These are phyloP conservation scores for Rhytidhysteron rufulum DNA, from an alignment of 2,329 filamentous ascomycete species.

Conservation along the genomic window DNA sequence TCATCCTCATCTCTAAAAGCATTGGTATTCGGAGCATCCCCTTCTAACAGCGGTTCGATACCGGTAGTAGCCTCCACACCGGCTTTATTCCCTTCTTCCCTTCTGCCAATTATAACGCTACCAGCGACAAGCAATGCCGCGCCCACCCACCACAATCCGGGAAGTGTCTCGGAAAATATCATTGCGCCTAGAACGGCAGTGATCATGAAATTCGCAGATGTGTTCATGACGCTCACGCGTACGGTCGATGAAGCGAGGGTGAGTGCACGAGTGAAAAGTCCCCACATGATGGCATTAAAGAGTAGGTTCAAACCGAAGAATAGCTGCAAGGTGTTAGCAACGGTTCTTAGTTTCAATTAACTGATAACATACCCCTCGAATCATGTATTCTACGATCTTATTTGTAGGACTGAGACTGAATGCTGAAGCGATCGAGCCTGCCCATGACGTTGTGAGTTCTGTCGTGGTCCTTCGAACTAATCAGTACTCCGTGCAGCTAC, in stretches of 20 bases:
- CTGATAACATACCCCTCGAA: conserved; percentile 47
- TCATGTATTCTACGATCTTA: conserved; percentile 46
- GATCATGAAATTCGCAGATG: conserved; percentile 75
- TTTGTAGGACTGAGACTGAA: conserved; percentile 46
- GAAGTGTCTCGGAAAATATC: conserved; percentile 69
- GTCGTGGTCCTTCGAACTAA: conserved; percentile 53
- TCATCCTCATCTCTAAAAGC: conserved; percentile 44
- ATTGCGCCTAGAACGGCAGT: conserved; percentile 67
- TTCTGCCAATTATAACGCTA: conserved; percentile 72
- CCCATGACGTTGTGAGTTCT: conserved; percentile 53
- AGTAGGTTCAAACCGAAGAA: conserved; percentile 73
- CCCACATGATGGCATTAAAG: conserved; percentile 82
- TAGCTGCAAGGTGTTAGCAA: conserved; percentile 41
- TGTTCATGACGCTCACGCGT: conserved; percentile 78
- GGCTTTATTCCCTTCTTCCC: conserved; percentile 52
- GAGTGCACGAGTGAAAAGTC: conserved; percentile 75
- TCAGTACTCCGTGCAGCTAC: not conserved
- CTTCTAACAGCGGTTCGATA: conserved; percentile 19
- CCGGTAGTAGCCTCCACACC: conserved; percentile 19
- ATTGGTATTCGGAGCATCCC: conserved; percentile 11
- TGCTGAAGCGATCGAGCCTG: conserved; percentile 44
- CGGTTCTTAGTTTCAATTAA: not conserved
- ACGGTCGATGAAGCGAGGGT: conserved; percentile 70
- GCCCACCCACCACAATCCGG: conserved; percentile 73
- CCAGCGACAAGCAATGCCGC: conserved; percentile 69